Evolutionary conservation across 2,329 filamentous ascomycete species (phyloP).

Genomic region (Scleromitrula shiraiana): DNA sequence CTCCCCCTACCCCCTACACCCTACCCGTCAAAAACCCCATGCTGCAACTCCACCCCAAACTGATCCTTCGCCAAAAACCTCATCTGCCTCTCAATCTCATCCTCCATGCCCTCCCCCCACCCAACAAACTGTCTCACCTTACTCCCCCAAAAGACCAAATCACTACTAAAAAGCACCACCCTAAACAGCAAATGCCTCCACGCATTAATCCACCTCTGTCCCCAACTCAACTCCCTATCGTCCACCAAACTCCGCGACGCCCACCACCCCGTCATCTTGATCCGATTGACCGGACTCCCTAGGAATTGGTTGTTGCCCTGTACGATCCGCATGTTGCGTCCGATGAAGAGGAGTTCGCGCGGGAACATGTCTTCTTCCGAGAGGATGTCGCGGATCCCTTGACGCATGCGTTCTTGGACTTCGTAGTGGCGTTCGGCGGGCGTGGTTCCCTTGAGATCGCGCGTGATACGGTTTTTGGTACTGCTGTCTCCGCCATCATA

Average conservation of each 20-base stretch:
- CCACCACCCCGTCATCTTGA: conserved; percentile 93
- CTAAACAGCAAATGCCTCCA: conserved; percentile 78
- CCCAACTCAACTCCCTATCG: conserved; percentile 53
- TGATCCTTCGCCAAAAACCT: conserved; percentile 72
- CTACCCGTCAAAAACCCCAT: conserved; percentile 79
- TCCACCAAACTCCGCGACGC: conserved; percentile 77
- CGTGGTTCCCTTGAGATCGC: conserved; percentile 45
- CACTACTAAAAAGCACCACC: conserved; percentile 64
- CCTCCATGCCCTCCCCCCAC: conserved; percentile 79
- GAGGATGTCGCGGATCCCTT: conserved; percentile 57
- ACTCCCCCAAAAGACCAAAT: conserved; percentile 76
- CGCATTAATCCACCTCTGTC: conserved; percentile 59
- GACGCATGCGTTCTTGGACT: conserved; percentile 62
- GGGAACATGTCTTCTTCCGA: conserved; percentile 64
- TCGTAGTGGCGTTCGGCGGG: conserved; percentile 59
- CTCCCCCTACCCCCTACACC: background rate
- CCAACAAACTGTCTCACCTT: conserved; percentile 71
- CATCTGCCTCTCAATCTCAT: conserved; percentile 86
- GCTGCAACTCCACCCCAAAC: conserved; percentile 84
- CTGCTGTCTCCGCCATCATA: conserved; percentile 77
- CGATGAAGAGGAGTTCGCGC: conserved; percentile 64
- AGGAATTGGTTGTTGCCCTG: conserved; percentile 68
- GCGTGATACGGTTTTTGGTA: conserved; percentile 54
- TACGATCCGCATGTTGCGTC: conserved; percentile 64
- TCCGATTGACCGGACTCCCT: conserved; percentile 68